Base-by-base conservation (phyloP, 2,329 filamentous ascomycete genomes). In the Magnaporthiopsis rhizophila region DNA sequence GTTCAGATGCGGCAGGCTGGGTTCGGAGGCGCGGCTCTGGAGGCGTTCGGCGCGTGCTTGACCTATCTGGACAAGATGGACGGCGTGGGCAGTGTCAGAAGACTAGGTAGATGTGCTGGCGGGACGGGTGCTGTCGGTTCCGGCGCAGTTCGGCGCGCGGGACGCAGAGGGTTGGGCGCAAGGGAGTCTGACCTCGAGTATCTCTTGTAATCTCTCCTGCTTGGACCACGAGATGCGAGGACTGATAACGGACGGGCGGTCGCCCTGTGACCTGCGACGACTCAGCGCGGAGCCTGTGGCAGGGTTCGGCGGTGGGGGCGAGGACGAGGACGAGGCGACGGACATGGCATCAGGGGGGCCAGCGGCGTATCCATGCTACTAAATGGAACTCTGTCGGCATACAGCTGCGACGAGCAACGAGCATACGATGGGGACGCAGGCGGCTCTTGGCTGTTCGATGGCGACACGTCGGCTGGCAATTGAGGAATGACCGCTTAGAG, bases 201-300 rank as follows among this genome's bases (percentile, higher is more conserved):
- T 76, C 13, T 69, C 69, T 63, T 72, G 67, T 58, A 76, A 69
- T 13, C 74, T 71, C 34, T 74, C 72, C 62, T 72, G 70, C 8
- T 72, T 71, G 15, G 73, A 72, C 67, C 62, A 53, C 45, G 45
- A 53, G 45, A 53, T 53, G 18, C 45, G 45, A 53, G 18, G 45
- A 11, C 45, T 53, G 45, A 24, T 3, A 18, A 7, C n/a, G 18
- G 45, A 53, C n/a, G 45, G 45, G n/a, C 45, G 45, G 45, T 53
- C 45, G 45, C 21, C 45, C 21, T 53, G 45, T 8, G 45, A 53
- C 45, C n/a, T 53, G 45, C 21, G n/a, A 24, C 45, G 45, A 24
- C 45, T 24, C 21, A 11, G 9, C 3, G 9, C 45, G 7, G 45
- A 53, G 21, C 21, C 21, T 11, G 45, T 7, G 45, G 45, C 45